Evolutionary conservation across 2,329 filamentous ascomycete species (phyloP), one percentile per base, ranked within the genome.

Genomic region (Xylariaceae sp.): DNA sequence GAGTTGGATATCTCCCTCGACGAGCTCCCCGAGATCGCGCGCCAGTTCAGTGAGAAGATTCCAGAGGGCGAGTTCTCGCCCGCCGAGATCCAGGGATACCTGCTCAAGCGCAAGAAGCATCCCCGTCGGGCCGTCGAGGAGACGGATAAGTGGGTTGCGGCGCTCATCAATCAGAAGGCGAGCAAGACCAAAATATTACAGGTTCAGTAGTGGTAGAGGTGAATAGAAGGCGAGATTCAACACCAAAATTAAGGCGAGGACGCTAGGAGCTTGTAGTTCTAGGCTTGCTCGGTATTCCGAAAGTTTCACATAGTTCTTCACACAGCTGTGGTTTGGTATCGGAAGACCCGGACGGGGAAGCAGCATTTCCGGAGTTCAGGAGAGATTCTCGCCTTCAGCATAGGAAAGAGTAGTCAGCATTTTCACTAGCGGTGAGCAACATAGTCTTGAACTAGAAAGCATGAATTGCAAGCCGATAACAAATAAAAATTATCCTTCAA

Each of bases 51-150:
- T 1, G 63, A 72, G 2, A 74, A 77, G 50, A 79, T 89, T 44
- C 72, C 72, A 16, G 65, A 67, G 1, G 62, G 61, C 49, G 63
- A 64, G 60, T 73, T 74, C 49, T 71, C 67, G 37, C 85, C 86
- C 0, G 87, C 87, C 0, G 82, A 88, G 70, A 82, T 89, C 37
- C 86, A 88, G 69, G 86, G 85, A 0, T 89, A 87, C 69, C 66
- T 89, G 56, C 73, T 88, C 41, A 86, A 85, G 71, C 74, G 84
- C 39, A 88, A 87, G 74, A 83, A 82, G 73, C 76, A 79, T 31
- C 85, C 86, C 6, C 73, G 75, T 8, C 76, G 77, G 63, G 86
- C 87, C 2, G 67, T 87, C 29, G 73, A 74, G 17, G 82, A 87
- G 66, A 80, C 79, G 2, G 74, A 75, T 2, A 72, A 63, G 5